Conservation (phyloP, 2,329 filamentous ascomycete genomes). For the Scleromitrula shiraiana region DNA sequence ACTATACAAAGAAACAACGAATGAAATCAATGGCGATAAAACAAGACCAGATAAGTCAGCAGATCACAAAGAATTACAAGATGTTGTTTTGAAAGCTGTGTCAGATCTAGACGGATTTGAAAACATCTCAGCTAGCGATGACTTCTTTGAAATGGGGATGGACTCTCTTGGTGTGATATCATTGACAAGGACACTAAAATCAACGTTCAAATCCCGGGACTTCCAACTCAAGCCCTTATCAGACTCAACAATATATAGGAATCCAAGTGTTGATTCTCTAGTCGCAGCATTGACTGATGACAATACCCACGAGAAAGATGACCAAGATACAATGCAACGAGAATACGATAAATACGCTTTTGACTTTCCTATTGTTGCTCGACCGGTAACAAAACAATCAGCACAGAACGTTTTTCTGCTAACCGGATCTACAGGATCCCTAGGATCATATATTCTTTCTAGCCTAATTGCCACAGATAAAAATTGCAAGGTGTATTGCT, state of each 20-base stretch:
- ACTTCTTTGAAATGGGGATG: constrained; percentile 8
- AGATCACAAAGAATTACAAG: neutral
- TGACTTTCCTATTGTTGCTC: constrained; percentile 1
- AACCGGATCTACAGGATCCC: constrained; percentile 41
- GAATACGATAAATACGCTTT: neutral
- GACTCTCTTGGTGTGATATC: constrained; percentile 10
- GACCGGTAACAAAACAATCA: neutral
- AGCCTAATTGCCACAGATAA: constrained; percentile 25
- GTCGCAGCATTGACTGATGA: neutral
- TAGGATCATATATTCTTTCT: constrained; percentile 41
- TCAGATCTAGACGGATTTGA: neutral
- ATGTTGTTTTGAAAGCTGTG: neutral
- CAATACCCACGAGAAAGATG: neutral
- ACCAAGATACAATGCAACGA: neutral
- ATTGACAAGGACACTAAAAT: neutral
- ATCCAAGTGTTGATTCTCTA: neutral
- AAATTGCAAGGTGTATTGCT: constrained; percentile 37
- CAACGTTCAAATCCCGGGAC: neutral
- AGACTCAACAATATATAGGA: neutral
- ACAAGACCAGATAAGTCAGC: too few species aligned
- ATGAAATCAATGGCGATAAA: too few species aligned
- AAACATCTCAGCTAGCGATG: neutral
- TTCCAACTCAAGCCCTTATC: neutral
- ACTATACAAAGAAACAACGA: constrained; percentile 1
- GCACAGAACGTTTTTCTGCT: constrained; percentile 26